Conservation (phyloP, 2,329 filamentous ascomycete species). For the Pseudomassariella vexata region DNA sequence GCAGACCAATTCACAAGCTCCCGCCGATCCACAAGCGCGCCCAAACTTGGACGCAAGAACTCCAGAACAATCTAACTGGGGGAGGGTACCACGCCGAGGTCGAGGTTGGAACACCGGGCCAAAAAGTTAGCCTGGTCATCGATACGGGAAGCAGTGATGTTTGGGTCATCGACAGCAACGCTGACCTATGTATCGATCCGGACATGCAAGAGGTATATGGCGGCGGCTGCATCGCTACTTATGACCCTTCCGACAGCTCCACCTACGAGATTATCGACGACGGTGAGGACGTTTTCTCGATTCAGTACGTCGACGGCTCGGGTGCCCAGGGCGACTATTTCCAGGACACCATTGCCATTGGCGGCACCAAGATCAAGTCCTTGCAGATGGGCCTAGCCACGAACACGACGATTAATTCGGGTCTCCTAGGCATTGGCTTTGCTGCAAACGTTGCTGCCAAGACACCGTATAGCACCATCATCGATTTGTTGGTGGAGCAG, state of each 20-base stretch:
- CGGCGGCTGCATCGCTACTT: constrained; percentile 33
- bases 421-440: constrained; percentile 56
- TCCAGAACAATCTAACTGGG: constrained; percentile 5
- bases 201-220: constrained; percentile 28
- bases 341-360: constrained; percentile 48
- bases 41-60: constrained; percentile 1
- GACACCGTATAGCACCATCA: constrained; percentile 48
- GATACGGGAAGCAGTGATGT: constrained; percentile 61
- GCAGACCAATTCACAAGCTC: not conserved
- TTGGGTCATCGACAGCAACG: constrained; percentile 42
- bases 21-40: not conserved
- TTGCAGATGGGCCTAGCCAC: constrained; percentile 52
- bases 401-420: constrained; percentile 41
- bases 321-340: constrained; percentile 52
- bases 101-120: constrained; percentile 52
- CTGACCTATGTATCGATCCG: constrained; percentile 32
- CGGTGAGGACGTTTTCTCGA: constrained; percentile 47
- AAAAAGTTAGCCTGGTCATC: constrained; percentile 47
- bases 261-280: constrained; percentile 39
- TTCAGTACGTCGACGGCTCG: constrained; percentile 55
- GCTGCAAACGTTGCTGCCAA: constrained; percentile 40
- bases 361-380: constrained; percentile 38
- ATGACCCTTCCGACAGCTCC: constrained; percentile 38
- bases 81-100: constrained; percentile 34
- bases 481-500: constrained; percentile 58